These are phyloP conservation scores for Suillus weaverae DNA, from an alignment of 768 basidiomycete species.

Conservation along the genomic window DNA sequence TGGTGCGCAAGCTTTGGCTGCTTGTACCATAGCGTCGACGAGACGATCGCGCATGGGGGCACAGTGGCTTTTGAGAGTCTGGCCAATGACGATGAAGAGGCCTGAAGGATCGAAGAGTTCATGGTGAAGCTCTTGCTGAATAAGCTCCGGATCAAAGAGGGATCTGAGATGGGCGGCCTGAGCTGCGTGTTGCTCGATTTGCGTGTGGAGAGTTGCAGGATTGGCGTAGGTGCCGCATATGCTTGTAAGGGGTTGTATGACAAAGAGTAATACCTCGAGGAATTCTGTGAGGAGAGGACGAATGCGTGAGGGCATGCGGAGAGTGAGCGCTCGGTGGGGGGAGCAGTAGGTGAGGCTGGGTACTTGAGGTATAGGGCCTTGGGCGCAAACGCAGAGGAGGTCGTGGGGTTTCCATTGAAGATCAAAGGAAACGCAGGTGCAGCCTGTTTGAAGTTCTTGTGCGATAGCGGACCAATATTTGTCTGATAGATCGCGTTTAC, in stretches of 20 bases:
- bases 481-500: constrained; percentile 71
- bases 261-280: constrained; percentile 76
- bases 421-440: constrained; percentile 82
- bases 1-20: constrained; percentile 59
- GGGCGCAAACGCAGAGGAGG: constrained; percentile 56
- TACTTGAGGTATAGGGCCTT: constrained; percentile 40
- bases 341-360: constrained; percentile 47
- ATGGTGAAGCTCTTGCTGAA: constrained; percentile 79
- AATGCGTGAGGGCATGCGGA: constrained; percentile 73
- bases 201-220: constrained; percentile 56
- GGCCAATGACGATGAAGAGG: constrained; percentile 76
- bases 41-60: constrained; percentile 89
- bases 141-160: constrained; percentile 79
- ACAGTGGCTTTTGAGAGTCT: constrained; percentile 85
- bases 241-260: constrained; percentile 78
- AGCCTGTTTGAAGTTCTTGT: constrained; percentile 76
- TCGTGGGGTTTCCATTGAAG: constrained; percentile 52
- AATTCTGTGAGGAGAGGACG: constrained; percentile 71
- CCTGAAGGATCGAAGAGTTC: constrained; percentile 76
- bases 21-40: constrained; percentile 80
- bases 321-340: constrained; percentile 49
- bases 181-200: constrained; percentile 61
- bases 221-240: constrained; percentile 61
- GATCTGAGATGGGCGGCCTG: constrained; percentile 68
- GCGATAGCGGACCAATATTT: constrained; percentile 84